Conservation (phyloP, 2,329 filamentous ascomycete species). For the Fusarium sp. region DNA sequence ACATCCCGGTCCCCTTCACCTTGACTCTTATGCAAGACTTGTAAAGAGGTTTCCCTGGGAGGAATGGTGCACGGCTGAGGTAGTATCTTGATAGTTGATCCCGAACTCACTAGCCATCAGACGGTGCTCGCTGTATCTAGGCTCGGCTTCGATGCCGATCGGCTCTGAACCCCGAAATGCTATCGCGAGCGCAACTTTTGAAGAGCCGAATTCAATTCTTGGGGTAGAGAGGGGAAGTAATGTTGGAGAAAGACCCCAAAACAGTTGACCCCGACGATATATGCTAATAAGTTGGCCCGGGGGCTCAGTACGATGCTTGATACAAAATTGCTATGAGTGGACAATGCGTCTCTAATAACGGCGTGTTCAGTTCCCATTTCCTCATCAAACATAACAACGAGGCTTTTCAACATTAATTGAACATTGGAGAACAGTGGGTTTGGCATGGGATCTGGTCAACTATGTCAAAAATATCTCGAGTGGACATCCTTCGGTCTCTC, state of each 20-base stretch:
- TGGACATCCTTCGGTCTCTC: too few relatives aligned
- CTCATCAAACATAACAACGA: neutral
- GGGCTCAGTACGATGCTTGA: neutral
- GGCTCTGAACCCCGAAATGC: constrained; percentile 4
- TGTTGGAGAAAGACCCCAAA: neutral
- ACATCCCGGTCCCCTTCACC: neutral
- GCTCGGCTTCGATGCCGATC: constrained; percentile 5
- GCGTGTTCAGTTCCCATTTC: neutral
- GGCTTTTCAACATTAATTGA: too few relatives aligned
- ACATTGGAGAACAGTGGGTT: too few relatives aligned
- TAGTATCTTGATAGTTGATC: neutral
- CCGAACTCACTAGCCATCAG: neutral
- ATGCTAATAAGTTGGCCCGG: too few relatives aligned
- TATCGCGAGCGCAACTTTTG: neutral
- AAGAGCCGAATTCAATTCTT: neutral
- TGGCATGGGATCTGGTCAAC: too few relatives aligned
- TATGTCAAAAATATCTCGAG: too few relatives aligned
- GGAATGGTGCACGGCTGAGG: neutral
- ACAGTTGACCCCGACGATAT: too few relatives aligned
- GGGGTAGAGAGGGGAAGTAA: neutral
- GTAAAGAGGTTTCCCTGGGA: constrained; percentile 1
- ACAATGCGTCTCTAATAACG: neutral
- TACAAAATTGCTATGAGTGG: neutral
- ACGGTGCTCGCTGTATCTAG: neutral
- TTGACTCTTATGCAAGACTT: constrained; percentile 13